Evolutionary conservation across 2,329 filamentous ascomycete species (phyloP).

Genomic region (Pseudocercospora fuligena): DNA sequence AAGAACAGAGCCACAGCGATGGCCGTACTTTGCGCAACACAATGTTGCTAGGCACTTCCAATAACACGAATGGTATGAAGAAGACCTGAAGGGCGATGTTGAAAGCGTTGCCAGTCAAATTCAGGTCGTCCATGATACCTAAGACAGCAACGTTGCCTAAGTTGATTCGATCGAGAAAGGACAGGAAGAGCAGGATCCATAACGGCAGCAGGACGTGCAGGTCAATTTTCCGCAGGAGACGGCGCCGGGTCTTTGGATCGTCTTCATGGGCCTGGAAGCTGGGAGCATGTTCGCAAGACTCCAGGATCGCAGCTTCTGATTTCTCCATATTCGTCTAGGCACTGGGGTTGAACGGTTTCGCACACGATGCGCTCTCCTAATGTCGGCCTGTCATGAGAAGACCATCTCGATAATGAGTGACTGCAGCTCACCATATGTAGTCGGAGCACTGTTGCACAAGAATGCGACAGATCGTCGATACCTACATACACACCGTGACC

Average conservation of each 20-base stretch:
- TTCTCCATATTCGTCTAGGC: neutral
- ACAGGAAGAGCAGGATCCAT: neutral
- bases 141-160: neutral
- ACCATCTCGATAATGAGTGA: neutral
- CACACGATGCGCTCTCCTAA: neutral
- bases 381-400: neutral
- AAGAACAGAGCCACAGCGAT: neutral
- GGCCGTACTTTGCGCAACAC: neutral
- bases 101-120: neutral
- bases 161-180: neutral
- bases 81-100: neutral
- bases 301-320: neutral
- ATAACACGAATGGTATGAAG: neutral
- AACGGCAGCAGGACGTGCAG: neutral
- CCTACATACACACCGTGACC: neutral
- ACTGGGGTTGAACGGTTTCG: neutral
- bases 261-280: neutral
- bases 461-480: neutral
- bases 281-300: neutral
- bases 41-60: neutral
- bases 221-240: neutral
- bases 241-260: neutral
- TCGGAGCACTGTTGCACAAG: neutral
- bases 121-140: neutral
- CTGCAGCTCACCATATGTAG: neutral